Evolutionary conservation across 768 basidiomycete genomes (phyloP).

Genomic region (Termitomyces sp.): DNA sequence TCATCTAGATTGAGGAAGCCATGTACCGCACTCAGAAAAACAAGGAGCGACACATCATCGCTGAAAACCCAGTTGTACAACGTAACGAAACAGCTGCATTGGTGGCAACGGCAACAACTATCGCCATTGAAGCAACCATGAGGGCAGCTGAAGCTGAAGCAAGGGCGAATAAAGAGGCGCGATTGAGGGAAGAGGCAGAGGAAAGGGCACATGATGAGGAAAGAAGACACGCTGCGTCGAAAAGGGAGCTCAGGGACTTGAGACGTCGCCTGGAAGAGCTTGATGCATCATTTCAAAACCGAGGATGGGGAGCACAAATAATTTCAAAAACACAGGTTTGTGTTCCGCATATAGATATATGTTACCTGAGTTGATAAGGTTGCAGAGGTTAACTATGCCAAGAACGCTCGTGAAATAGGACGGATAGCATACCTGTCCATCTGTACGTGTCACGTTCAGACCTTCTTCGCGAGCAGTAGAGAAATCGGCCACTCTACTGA

Average conservation of each 20-base stretch:
- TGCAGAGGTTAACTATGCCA: background rate
- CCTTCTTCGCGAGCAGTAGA: conserved; percentile 29
- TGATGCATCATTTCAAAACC: conserved; percentile 1
- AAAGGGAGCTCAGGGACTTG: conserved; percentile 10
- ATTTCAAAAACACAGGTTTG: background rate
- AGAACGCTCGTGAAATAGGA: background rate
- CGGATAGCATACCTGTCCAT: background rate
- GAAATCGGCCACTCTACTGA: conserved; percentile 48
- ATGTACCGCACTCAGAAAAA: background rate
- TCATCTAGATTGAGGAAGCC: conserved; percentile 8
- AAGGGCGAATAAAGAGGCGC: conserved; percentile 9
- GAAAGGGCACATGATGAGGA: conserved; percentile 10
- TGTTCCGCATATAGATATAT: background rate
- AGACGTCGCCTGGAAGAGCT: conserved; percentile 8
- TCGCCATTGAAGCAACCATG: conserved; percentile 5
- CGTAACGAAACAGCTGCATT: conserved; percentile 6
- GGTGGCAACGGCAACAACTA: conserved; percentile 1
- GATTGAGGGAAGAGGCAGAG: conserved; percentile 10
- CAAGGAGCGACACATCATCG: conserved; percentile 3
- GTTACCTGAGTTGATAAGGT: background rate
- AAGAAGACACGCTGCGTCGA: conserved; percentile 4
- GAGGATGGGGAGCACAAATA: background rate
- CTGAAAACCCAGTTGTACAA: conserved; percentile 6
- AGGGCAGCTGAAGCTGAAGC: conserved; percentile 9
- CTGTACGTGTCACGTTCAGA: background rate